Percentiles rank a stretch among this genome's conserved stretches.
Evolutionary conservation across 2,329 filamentous ascomycete genomes (phyloP).

Genomic region (Fusarium keratoplasticum): DNA sequence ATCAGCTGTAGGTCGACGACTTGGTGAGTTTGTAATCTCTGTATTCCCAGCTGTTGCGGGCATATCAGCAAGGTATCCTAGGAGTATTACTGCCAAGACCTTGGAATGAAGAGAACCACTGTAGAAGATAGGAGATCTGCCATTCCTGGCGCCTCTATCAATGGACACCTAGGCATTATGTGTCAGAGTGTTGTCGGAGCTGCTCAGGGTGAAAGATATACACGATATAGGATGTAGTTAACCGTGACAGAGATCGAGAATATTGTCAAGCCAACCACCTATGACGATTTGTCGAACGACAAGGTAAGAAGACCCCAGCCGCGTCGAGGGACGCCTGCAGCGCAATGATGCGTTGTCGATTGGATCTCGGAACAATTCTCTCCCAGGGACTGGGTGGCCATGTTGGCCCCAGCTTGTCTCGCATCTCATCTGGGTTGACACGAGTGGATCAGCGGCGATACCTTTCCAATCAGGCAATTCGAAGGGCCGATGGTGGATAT

Average conservation of each 20-base stretch:
- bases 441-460: background rate
- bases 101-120: background rate
- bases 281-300: background rate
- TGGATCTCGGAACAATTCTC: slow-evolving; percentile 5
- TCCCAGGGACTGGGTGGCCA: slow-evolving; percentile 5
- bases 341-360: slow-evolving; percentile 2
- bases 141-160: slow-evolving; percentile 20
- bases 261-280: background rate
- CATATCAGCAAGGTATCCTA: slow-evolving; percentile 16
- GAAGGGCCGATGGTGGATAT: background rate
- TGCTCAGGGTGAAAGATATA: slow-evolving; percentile 16
- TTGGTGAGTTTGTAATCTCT: slow-evolving; percentile 13
- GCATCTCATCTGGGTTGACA: slow-evolving; percentile 10
- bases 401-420: slow-evolving; percentile 3
- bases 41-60: slow-evolving; percentile 6
- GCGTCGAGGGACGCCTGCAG: background rate
- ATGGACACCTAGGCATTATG: slow-evolving; percentile 1
- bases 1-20: background rate
- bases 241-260: slow-evolving; percentile 22
- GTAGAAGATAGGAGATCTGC: slow-evolving; percentile 24
- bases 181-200: slow-evolving; percentile 13
- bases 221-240: background rate
- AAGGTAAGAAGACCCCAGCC: background rate
- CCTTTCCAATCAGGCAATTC: slow-evolving; percentile 2
- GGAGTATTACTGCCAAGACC: slow-evolving; percentile 11